These are phyloP conservation scores for Vigna mungo DNA, from an alignment of 306 rosid genomes.

Conservation along the genomic window DNA sequence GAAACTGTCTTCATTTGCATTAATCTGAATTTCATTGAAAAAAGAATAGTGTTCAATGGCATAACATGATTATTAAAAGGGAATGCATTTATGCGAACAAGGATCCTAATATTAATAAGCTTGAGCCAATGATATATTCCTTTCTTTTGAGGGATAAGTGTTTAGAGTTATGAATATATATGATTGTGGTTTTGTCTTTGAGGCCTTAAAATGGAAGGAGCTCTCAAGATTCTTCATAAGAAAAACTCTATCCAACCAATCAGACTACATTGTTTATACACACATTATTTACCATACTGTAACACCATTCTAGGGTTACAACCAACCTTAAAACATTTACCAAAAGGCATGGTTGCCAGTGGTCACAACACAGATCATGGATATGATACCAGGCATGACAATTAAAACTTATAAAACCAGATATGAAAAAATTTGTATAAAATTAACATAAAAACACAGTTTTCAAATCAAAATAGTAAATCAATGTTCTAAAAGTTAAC, in stretches of 20 bases:
- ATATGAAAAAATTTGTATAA: neutral
- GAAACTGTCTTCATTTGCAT: constrained; percentile 12
- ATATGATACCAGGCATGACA: neutral
- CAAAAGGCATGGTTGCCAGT: no score
- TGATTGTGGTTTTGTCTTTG: neutral
- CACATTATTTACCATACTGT: neutral
- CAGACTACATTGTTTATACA: neutral
- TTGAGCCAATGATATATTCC: neutral
- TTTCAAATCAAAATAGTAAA: neutral
- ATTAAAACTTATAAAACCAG: neutral
- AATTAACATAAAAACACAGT: neutral
- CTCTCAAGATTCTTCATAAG: neutral
- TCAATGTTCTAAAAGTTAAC: neutral
- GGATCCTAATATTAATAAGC: neutral
- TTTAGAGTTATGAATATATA: neutral
- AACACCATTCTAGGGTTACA: neutral
- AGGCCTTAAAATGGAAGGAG: neutral
- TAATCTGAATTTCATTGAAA: constrained; percentile 10
- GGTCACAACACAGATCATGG: neutral
- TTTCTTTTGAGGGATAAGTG: neutral
- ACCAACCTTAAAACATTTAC: neutral
- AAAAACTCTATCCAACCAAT: neutral
- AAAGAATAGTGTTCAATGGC: neutral
- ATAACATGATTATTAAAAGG: constrained; percentile 1
- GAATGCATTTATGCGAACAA: neutral